A percentile compares a stretch with the other conserved stretches of the same genome.
phyloP scores from a whole-genome alignment of 2,329 filamentous ascomycete genomes.

The Apiospora malaysiana region DNA sequence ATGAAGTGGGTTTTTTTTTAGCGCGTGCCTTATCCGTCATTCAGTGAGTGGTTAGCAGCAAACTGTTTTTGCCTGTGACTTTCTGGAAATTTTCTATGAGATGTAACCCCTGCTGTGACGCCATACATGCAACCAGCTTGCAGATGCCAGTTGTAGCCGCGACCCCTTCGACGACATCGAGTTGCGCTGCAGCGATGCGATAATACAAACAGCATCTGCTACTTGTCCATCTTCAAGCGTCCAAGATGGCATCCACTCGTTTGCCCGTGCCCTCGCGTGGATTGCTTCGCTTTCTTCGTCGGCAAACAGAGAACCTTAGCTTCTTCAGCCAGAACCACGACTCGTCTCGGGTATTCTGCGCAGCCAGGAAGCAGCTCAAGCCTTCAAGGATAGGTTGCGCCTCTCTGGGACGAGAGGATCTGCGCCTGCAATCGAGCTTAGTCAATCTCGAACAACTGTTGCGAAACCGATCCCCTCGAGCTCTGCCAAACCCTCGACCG shows the following conservation, averaged over 20 bases:
- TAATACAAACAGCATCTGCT: neutral
- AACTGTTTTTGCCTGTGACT: neutral
- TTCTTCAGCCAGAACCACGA: conserved; percentile 53
- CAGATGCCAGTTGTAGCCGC: neutral
- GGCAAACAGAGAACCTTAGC: conserved; percentile 66
- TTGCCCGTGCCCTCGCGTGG: conserved; percentile 56
- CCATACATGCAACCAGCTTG: neutral
- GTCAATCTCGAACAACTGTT: conserved; percentile 33
- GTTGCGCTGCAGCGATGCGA: neutral
- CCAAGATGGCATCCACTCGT: conserved; percentile 52
- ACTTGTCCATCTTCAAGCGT: conserved; percentile 4
- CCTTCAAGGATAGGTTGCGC: conserved; percentile 18
- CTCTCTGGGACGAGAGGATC: conserved; percentile 26
- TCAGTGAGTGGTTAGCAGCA: neutral
- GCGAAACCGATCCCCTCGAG: neutral
- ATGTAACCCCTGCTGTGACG: conserved; percentile 10
- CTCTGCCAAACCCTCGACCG: neutral
- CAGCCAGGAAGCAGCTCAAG: conserved; percentile 23
- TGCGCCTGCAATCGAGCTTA: conserved; percentile 39
- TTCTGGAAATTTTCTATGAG: conserved; percentile 14
- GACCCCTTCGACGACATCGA: neutral
- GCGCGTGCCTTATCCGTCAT: conserved; percentile 7
- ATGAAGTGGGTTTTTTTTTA: conserved; percentile 5
- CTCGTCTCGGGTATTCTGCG: conserved; percentile 31
- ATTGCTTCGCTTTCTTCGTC: conserved; percentile 75